phyloP scores from a whole-genome alignment of 495 filamentous ascomycete genomes.

The Staphylotrichum tortipilum region DNA sequence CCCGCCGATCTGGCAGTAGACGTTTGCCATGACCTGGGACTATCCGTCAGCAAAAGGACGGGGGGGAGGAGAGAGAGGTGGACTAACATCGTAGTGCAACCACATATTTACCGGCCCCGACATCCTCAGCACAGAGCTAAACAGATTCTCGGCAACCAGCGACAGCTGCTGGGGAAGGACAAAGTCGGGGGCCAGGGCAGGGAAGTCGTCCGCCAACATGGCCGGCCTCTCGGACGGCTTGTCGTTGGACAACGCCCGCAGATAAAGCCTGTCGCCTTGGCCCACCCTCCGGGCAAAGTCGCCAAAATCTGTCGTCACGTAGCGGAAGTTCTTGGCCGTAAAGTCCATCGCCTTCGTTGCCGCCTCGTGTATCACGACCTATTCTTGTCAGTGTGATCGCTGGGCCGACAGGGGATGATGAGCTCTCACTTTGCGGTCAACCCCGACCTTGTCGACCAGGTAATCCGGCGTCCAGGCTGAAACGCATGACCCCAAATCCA shows the following conservation, averaged over 20 bases:
- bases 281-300: constrained; percentile 57
- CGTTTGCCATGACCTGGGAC: constrained; percentile 73
- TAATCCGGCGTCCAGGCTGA: constrained; percentile 61
- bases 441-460: constrained; percentile 55
- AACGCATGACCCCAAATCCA: constrained; percentile 59
- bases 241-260: constrained; percentile 62
- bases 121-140: constrained; percentile 73
- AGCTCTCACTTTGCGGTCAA: constrained; percentile 48
- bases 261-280: constrained; percentile 57
- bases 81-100: constrained; percentile 79
- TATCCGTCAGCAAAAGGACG: not conserved
- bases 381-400: constrained; percentile 7
- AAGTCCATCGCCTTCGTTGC: constrained; percentile 64
- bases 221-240: constrained; percentile 62
- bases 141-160: constrained; percentile 51
- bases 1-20: constrained; percentile 72
- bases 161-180: constrained; percentile 54
- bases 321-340: constrained; percentile 71
- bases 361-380: constrained; percentile 66
- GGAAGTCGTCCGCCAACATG: constrained; percentile 60
- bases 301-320: constrained; percentile 58
- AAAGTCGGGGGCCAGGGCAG: constrained; percentile 61
- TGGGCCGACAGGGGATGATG: constrained; percentile 7
- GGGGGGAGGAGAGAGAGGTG: not conserved
- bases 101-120: constrained; percentile 81